A percentile compares a stretch with the other conserved stretches of the same genome.
These are phyloP conservation scores for Hippophae tibetana DNA, from an alignment of 306 rosid species.

Conservation along the genomic window DNA sequence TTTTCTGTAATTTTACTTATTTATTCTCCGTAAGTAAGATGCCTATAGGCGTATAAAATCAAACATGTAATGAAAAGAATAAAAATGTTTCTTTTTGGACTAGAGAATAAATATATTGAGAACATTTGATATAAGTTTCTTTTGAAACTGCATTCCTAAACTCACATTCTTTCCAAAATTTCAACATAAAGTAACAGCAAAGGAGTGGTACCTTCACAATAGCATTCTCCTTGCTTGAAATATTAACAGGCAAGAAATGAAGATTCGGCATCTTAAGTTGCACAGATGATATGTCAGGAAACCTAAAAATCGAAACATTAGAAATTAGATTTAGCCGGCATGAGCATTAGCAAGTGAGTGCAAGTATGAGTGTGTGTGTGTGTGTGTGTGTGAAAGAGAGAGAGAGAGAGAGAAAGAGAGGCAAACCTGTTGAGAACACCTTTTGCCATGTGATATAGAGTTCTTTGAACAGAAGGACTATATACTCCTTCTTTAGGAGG, in stretches of 20 bases:
- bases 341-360: not conserved
- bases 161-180: not conserved
- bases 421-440: conserved; percentile 58
- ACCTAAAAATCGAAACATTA: conserved; percentile 38
- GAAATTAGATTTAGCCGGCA: conserved; percentile 9
- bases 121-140: not conserved
- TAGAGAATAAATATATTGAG: no score
- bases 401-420: not conserved
- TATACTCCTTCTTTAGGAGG: conserved; percentile 69
- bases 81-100: no score
- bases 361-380: not conserved
- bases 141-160: not conserved
- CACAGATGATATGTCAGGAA: conserved; percentile 57
- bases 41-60: no score
- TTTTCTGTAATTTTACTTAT: no score
- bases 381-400: not conserved
- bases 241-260: conserved; percentile 84
- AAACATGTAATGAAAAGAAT: no score
- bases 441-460: conserved; percentile 84
- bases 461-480: conserved; percentile 89
- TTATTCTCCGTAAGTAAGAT: no score
- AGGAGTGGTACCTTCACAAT: conserved; percentile 66
- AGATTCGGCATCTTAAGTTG: conserved; percentile 90
- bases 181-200: conserved; percentile 8
- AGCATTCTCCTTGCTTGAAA: conserved; percentile 50